phyloP scores from a whole-genome alignment of 352 stramenopile species.

The Phytophthora vignae region DNA sequence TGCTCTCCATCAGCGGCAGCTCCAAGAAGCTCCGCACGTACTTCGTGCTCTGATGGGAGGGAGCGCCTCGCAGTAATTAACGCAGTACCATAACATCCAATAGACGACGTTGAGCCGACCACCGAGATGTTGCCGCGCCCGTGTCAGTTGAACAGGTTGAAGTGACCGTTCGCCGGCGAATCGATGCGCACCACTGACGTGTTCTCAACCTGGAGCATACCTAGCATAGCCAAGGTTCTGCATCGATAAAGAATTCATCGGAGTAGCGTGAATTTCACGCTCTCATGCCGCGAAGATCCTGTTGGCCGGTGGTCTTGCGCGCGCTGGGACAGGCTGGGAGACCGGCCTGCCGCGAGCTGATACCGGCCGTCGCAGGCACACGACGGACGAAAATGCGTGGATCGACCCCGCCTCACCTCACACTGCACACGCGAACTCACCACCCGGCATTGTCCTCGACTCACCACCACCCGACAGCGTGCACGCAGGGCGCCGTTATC shows the following conservation, averaged over 20 bases:
- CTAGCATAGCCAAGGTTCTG: no score
- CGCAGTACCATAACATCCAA: no score
- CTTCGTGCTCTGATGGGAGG: conserved; percentile 62
- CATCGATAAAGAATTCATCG: no score
- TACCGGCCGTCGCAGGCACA: background rate
- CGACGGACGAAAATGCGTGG: conserved; percentile 2
- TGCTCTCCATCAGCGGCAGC: conserved; percentile 78
- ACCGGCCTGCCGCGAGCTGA: background rate
- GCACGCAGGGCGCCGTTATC: conserved; percentile 5
- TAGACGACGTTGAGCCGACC: background rate
- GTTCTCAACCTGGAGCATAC: background rate
- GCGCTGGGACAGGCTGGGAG: conserved; percentile 6
- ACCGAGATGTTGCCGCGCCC: conserved; percentile 5
- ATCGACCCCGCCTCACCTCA: background rate
- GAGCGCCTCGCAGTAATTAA: conserved; percentile 19
- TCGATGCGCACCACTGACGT: background rate
- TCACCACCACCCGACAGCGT: no score
- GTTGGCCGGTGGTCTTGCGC: no score
- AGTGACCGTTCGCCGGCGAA: conserved; percentile 1
- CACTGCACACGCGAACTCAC: background rate
- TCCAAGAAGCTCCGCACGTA: conserved; percentile 84
- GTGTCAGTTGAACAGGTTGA: background rate
- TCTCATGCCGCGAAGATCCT: no score
- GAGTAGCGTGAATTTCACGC: no score
- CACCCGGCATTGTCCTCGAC: background rate